Evolutionary conservation across 2,329 filamentous ascomycete genomes (phyloP).

Genomic region (Alternaria sp.): DNA sequence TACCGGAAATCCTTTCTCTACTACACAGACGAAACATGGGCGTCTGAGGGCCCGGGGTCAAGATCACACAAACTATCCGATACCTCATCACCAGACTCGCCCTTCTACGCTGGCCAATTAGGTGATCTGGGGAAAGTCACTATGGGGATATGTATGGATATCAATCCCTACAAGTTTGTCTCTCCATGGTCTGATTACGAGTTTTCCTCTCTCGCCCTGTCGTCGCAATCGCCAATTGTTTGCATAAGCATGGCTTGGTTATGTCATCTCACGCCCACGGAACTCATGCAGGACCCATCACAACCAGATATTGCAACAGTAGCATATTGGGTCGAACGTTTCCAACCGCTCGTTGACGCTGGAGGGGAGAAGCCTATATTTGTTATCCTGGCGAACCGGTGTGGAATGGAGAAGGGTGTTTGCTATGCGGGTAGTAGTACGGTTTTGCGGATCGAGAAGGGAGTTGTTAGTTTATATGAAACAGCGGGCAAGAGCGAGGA

Average conservation of each 20-base stretch:
- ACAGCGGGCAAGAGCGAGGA: conserved; percentile 75
- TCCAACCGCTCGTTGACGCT: conserved; percentile 65
- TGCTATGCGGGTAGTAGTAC: conserved; percentile 78
- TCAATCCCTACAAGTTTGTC: conserved; percentile 70
- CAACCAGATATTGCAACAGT: conserved; percentile 76
- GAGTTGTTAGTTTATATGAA: conserved; percentile 73
- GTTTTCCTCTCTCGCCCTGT: conserved; percentile 65
- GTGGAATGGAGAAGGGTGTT: conserved; percentile 70
- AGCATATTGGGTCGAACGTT: conserved; percentile 76
- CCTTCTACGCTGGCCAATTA: conserved; percentile 50
- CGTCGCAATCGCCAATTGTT: conserved; percentile 66
- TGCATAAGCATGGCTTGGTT: conserved; percentile 83
- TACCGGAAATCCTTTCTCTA: conserved; percentile 72
- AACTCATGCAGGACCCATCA: conserved; percentile 56
- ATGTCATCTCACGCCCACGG: conserved; percentile 63
- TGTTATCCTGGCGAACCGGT: conserved; percentile 75
- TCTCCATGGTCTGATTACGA: conserved; percentile 67
- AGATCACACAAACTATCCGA: conserved; percentile 31
- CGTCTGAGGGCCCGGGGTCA: conserved; percentile 58
- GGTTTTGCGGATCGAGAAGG: conserved; percentile 71
- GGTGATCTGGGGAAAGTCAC: conserved; percentile 50
- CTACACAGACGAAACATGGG: conserved; percentile 73
- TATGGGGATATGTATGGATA: conserved; percentile 64
- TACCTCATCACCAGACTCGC: conserved; percentile 26
- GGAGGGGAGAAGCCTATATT: conserved; percentile 62